Evolutionary conservation across 768 basidiomycete genomes (phyloP).

Genomic region (Collybia nuda): DNA sequence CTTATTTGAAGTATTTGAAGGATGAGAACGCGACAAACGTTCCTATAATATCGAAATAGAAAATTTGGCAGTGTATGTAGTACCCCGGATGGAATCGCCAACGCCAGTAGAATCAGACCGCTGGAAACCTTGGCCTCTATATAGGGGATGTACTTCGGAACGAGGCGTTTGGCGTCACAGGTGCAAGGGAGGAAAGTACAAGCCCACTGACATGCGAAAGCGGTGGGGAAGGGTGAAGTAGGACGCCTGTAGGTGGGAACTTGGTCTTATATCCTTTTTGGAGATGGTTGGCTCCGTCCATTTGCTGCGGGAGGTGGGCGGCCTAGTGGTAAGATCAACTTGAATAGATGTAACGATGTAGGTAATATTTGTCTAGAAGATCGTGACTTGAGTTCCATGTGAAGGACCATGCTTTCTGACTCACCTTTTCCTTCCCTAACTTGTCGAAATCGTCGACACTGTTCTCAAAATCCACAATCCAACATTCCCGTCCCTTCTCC

Average conservation of each 20-base stretch:
- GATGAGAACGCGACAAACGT: constrained; percentile 1
- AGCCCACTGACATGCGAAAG: constrained; percentile 62
- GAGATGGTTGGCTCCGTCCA: constrained; percentile 4
- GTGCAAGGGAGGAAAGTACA: constrained; percentile 44
- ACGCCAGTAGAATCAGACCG: constrained; percentile 68
- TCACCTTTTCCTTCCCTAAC: constrained; percentile 34
- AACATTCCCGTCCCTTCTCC: constrained; percentile 1
- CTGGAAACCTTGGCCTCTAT: constrained; percentile 34
- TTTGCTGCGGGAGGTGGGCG: constrained; percentile 17
- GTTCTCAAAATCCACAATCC: constrained; percentile 9
- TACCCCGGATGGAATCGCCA: constrained; percentile 65
- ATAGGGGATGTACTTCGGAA: constrained; percentile 42
- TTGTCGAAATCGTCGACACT: constrained; percentile 24
- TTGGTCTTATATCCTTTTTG: constrained; percentile 3
- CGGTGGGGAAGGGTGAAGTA: constrained; percentile 69
- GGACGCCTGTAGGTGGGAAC: constrained; percentile 47
- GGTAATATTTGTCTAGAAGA: constrained; percentile 54
- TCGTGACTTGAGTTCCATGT: neutral
- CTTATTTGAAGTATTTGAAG: neutral
- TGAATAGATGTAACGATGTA: constrained; percentile 66
- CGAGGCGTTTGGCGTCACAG: constrained; percentile 35
- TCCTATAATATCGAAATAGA: constrained; percentile 40
- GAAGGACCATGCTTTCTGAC: constrained; percentile 2
- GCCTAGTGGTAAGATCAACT: constrained; percentile 55
- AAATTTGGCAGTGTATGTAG: constrained; percentile 54